Evolutionary conservation across 305 asterid species (phyloP), one percentile per base, ranked within the genome.

Genomic region (Andrographis paniculata): DNA sequence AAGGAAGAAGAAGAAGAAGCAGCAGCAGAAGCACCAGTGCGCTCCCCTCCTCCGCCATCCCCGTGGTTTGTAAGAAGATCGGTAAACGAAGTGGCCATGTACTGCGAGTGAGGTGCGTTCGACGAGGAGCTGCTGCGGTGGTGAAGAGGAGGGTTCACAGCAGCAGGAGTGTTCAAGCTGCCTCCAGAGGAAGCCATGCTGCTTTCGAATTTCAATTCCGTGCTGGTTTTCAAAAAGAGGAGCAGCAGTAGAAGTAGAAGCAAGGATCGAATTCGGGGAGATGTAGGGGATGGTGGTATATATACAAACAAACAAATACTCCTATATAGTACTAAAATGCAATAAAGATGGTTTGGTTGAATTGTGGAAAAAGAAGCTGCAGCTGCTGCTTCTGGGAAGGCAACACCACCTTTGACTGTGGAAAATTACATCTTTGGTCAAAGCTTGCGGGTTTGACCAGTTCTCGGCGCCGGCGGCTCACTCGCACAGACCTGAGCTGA

Each of bases 381-480:
- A n/a, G n/a, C n/a, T n/a, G n/a, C 53, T 36, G 31, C 45, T 79
- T 76, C 82, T 50, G 1, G 43, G 87, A 77, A 80, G 75, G 17
- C 51, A 23, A 59, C 59, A 38, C 45, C 55, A 71, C 4, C 37
- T 61, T 73, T 70, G 85, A 76, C 87, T 70, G 77, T 66, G 60
- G 77, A 73, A 71, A 57, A 14, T 57, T 46, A 14, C n/a, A 8
- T n/a, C 22, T 45, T 56, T 40, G 53, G 93, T 80, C 95, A 80
- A 78, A 72, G 39, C 73, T 55, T 67, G 82, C 67, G 84, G 68
- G 54, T 80, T 78, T 84, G 89, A 80, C 95, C 37, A 56, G 2
- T 36, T 55, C 84, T 42, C 35, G 93, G 86, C 93, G 74, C 88
- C 93, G 73, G 49, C n/a, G n/a, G n/a, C n/a, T n/a, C n/a, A n/a